Evolutionary conservation across 2,329 filamentous ascomycete species (phyloP).

Genomic region (Mycosphaerella sp.): DNA sequence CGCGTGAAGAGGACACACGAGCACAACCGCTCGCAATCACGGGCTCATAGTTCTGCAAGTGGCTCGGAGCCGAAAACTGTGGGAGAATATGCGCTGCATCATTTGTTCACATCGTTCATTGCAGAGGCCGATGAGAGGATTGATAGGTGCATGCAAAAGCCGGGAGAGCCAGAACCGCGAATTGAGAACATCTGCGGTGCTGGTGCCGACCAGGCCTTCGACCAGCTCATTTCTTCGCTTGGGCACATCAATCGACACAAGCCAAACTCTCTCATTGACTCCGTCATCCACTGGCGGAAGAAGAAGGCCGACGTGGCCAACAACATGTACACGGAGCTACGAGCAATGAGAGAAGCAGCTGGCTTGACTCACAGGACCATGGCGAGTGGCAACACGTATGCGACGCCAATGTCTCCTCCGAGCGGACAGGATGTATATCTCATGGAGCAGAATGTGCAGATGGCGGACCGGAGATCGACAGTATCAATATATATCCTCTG

Average conservation of each 20-base stretch:
- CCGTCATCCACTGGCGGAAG: conserved; percentile 97
- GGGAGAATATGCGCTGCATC: conserved; percentile 95
- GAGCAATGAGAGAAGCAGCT: conserved; percentile 22
- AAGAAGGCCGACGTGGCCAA: conserved; percentile 81
- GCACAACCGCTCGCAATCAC: conserved; percentile 64
- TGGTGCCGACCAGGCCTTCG: conserved; percentile 80
- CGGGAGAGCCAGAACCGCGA: conserved; percentile 72
- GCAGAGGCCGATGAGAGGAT: conserved; percentile 95
- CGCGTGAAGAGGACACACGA: conserved; percentile 65
- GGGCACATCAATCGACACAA: conserved; percentile 92
- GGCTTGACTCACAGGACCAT: conserved; percentile 23
- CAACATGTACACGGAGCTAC: conserved; percentile 30
- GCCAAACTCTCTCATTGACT: conserved; percentile 91
- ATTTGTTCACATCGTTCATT: conserved; percentile 95
- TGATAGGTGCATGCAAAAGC: conserved; percentile 73
- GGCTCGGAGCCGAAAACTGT: conserved; percentile 75
- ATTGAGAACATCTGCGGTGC: conserved; percentile 88
- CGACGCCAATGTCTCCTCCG: conserved; percentile 20
- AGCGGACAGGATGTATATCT: conserved; percentile 23
- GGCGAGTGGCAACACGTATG: conserved; percentile 14
- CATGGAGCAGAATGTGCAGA: conserved; percentile 28
- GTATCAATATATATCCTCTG: conserved; percentile 96
- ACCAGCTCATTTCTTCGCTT: conserved; percentile 86
- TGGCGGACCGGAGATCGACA: conserved; percentile 72
- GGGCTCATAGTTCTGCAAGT: conserved; percentile 33